Conservation (phyloP, 352 stramenopile genomes). For the Achlya hypogyna region DNA sequence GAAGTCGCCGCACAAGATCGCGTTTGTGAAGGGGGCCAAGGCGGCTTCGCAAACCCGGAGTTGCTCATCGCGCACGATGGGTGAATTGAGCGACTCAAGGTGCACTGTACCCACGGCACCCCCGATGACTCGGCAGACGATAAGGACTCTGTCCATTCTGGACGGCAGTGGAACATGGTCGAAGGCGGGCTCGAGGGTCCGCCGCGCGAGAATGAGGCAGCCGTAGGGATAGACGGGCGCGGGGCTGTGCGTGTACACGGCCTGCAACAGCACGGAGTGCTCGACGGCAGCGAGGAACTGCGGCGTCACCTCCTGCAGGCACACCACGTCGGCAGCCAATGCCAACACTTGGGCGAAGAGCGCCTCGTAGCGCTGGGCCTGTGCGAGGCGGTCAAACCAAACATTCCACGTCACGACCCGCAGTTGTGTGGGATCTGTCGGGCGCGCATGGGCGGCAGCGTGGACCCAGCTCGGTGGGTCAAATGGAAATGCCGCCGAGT, state of each 20-base stretch:
- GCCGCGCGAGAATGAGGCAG: background rate
- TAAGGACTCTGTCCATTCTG: background rate
- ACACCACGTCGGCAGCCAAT: background rate
- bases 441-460: background rate
- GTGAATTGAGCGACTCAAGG: background rate
- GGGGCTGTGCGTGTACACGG: background rate
- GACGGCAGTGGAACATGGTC: background rate
- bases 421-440: background rate
- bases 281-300: background rate
- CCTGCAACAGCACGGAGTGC: background rate
- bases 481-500: background rate
- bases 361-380: background rate
- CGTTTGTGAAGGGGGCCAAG: background rate
- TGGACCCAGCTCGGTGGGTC: background rate
- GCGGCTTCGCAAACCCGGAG: background rate
- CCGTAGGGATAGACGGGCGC: background rate
- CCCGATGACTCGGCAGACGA: background rate
- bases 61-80: background rate
- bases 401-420: background rate
- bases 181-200: background rate
- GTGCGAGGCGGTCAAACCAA: background rate
- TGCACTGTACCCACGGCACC: background rate
- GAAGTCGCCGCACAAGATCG: background rate
- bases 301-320: background rate
- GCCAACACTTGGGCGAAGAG: background rate